Base-by-base conservation (phyloP, 164 flowering plant species). In the Taxillus chinensis region DNA sequence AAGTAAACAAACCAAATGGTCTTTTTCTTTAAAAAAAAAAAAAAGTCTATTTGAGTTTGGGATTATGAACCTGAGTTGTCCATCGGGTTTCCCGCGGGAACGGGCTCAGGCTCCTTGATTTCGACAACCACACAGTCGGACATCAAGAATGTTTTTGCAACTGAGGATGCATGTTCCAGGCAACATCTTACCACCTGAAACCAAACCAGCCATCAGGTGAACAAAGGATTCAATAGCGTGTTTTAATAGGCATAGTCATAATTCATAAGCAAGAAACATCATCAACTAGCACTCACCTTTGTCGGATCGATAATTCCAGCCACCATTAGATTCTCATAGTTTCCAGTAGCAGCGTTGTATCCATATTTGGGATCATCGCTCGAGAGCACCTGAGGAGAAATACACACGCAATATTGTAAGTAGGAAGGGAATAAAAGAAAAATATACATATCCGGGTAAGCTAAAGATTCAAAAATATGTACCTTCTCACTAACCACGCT, bases 401-500 rank as follows among this genome's bases (percentile, higher is more conserved):
- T 12, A 15, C 13, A 66, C n/a, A 27, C 15, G 10, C 13, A 8
- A 7, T 1, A 13, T 14, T 39, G 7, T 48, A 48, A 7, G 0
- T 3, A 7, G 9, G 46, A 6, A 43, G 51, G 51, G 51, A 48
- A 38, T 17, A 17, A 11, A 15, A 11, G 1, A 27, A 27, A 27
- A 27, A 27, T 27, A 27, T 10, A 16, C 7, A 16, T 11, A 37
- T 7, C 39, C 10, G 10, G 15, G 7, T 12, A 45, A 51, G 8
- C 15, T 50, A 63, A 11, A 3, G 3, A 59, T 6, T 5, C 39
- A 3, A 42, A 13, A 42, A n/a, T 37, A n/a, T 5, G 9, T 73
- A 89, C 98, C 96, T 91, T 93, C 75, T 93, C 99, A 70, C 85
- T 80, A 60, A 93, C 99, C 14, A 93, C 99, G 71, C 99, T 93